Conservation (phyloP, 306 rosid species). For the Medicago ruthenica region DNA sequence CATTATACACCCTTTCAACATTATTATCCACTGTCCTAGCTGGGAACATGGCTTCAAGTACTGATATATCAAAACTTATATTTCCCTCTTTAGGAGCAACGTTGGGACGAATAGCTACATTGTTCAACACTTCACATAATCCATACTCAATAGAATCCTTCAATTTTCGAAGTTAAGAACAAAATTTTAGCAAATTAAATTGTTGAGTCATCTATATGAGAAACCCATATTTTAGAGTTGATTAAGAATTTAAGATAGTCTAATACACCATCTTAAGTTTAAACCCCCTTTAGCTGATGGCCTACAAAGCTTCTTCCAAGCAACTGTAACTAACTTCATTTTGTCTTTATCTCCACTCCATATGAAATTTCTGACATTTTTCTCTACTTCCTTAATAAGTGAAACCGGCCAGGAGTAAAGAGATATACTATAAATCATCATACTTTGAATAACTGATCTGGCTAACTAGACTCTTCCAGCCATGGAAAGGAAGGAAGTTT, state of each 20-base stretch:
- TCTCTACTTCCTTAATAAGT: no score
- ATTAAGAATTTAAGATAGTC: neutral
- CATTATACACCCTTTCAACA: slow-evolving; percentile 58
- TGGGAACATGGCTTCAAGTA: slow-evolving; percentile 69
- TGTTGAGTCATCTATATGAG: neutral
- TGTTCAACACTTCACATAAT: slow-evolving; percentile 77
- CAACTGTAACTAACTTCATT: no score
- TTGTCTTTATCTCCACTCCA: no score
- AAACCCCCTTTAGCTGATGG: no score
- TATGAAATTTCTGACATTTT: no score
- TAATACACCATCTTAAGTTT: no score
- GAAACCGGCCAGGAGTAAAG: no score
- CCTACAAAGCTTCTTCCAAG: no score
- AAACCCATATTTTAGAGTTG: neutral
- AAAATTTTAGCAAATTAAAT: neutral
- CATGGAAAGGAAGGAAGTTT: no score
- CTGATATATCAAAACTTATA: slow-evolving; percentile 62
- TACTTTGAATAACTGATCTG: no score
- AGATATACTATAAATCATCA: no score
- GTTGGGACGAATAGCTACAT: slow-evolving; percentile 52
- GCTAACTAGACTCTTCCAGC: no score
- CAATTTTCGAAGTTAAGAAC: slow-evolving; percentile 6
- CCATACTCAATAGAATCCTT: slow-evolving; percentile 82
- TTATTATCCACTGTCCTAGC: slow-evolving; percentile 57
- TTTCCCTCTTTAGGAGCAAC: slow-evolving; percentile 70